A percentile compares a stretch with the other conserved stretches of the same genome.
phyloP scores from a whole-genome alignment of 306 rosid species.

The Medicago ruthenica region DNA sequence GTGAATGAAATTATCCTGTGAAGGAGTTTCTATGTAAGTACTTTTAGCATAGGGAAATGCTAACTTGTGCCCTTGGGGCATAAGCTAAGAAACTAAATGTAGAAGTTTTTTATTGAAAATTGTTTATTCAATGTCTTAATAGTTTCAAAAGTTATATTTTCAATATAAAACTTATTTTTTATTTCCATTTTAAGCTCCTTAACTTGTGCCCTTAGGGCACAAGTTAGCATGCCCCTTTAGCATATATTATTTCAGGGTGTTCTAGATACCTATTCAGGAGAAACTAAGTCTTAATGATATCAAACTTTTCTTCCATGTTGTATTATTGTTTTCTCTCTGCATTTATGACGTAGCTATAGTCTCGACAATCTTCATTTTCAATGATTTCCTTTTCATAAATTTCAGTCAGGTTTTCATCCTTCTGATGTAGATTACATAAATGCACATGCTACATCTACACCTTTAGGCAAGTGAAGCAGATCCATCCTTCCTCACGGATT shows the following conservation, averaged over 20 bases:
- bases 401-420: constrained; percentile 84
- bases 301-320: constrained; percentile 26
- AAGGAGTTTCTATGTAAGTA: constrained; percentile 16
- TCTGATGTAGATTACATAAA: constrained; percentile 82
- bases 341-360: constrained; percentile 35
- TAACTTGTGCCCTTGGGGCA: too few species aligned
- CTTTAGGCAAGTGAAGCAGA: constrained; percentile 64
- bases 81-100: too few species aligned
- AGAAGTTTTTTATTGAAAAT: too few species aligned
- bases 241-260: constrained; percentile 31
- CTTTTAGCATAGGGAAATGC: too few species aligned
- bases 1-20: constrained; percentile 16
- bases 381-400: constrained; percentile 40
- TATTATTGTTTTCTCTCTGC: constrained; percentile 23
- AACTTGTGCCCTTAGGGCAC: too few species aligned
- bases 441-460: constrained; percentile 94
- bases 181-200: too few species aligned
- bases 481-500: constrained; percentile 39
- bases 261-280: constrained; percentile 3
- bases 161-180: too few species aligned
- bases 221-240: too few species aligned
- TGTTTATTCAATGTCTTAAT: too few species aligned
- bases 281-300: constrained; percentile 24
- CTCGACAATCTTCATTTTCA: constrained; percentile 17
- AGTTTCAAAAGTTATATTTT: too few species aligned